Conservation (phyloP, 352 stramenopile genomes). For the Thraustochytrium sp. region DNA sequence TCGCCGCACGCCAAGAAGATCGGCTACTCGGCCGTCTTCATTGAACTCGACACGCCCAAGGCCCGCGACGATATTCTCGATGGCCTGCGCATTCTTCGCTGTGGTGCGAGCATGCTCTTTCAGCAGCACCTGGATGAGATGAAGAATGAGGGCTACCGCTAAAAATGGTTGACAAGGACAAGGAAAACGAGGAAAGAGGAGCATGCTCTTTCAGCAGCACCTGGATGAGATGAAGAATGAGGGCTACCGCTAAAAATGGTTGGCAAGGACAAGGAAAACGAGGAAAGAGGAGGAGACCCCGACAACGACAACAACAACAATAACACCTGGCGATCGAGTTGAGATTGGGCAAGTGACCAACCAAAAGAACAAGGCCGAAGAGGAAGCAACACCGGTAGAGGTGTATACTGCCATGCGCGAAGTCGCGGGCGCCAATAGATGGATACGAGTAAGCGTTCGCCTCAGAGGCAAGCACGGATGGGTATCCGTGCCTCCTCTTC, state of each 20-base stretch:
- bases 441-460: too few species aligned
- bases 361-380: too few species aligned
- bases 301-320: conserved; percentile 41
- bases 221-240: conserved; percentile 30
- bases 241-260: neutral
- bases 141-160: neutral
- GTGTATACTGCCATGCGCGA: too few species aligned
- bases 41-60: conserved; percentile 2
- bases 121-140: conserved; percentile 43
- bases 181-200: neutral
- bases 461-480: too few species aligned
- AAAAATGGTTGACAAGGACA: neutral
- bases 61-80: conserved; percentile 38
- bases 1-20: neutral
- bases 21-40: conserved; percentile 8
- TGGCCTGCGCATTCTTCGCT: conserved; percentile 27
- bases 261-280: neutral
- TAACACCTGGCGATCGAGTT: too few species aligned
- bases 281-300: conserved; percentile 35
- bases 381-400: too few species aligned
- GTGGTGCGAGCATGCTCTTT: conserved; percentile 43
- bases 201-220: conserved; percentile 46
- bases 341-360: too few species aligned
- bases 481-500: too few species aligned
- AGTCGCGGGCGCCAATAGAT: too few species aligned